Evolutionary conservation across 2,329 filamentous ascomycete species (phyloP), one percentile per base, ranked within the genome.

Genomic region (Immersiporthe knoxdaviesiana): DNA sequence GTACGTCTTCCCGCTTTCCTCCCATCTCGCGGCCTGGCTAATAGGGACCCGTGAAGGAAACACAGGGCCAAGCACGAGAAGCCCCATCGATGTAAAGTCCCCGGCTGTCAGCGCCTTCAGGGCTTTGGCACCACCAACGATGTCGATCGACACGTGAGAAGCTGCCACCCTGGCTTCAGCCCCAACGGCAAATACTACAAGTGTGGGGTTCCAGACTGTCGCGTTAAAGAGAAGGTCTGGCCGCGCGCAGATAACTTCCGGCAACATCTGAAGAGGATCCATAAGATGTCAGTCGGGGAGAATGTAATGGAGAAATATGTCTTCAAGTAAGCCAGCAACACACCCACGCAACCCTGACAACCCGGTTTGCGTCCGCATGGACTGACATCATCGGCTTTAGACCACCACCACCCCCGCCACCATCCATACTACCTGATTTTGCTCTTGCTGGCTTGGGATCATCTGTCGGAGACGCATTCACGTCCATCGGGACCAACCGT

Each of bases 191-290:
- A 85, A 70, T 82, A 82, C 52, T 92, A 85, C 72, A 85, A 83
- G 68, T 96, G 92, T 76, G 84, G 83, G 64, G 80, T 86, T 7
- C 79, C 79, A 8, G 75, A 80, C 21, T 93, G 91, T 74, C 82
- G 80, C 32, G 85, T 82, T 32, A 89, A 83, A 71, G 81, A 81
- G 1, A 97, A 97, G 77, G 81, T 85, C 47, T 97, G 92, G 92
- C 91, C 91, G 0, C 87, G 94, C 30, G 83, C 90, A 64, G 94
- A 97, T 78, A 97, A 97, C 75, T 97, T 97, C 78, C 90, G 90
- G 71, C 88, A 91, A 47, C 94, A 97, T 76, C 84, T 97, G 60
- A 83, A 81, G 63, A 87, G 90, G 14, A 88, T 92, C 74, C 94
- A 97, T 77, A 71, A 72, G 0, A 77, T 78, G 1, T 76, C 70